Conservation (phyloP, 257 asterid genomes). For the Forsythia viridissima region DNA sequence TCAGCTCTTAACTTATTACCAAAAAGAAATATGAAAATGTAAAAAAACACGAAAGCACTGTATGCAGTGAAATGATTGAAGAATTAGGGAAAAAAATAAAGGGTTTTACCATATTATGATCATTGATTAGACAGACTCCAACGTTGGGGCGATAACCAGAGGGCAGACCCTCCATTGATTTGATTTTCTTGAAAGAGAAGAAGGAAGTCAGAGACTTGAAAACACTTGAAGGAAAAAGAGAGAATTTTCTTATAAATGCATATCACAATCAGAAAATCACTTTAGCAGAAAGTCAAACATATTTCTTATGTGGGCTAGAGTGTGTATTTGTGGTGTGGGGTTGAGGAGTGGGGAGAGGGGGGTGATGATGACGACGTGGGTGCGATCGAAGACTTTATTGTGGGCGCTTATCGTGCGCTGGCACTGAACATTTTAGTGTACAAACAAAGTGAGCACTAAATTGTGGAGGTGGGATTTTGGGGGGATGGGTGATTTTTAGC, state of each 20-base stretch:
- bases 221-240: neutral
- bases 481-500: neutral
- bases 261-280: slow-evolving; percentile 55
- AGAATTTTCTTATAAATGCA: slow-evolving; percentile 20
- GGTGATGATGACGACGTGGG: slow-evolving; percentile 45
- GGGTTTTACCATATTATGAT: slow-evolving; percentile 58
- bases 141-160: slow-evolving; percentile 98
- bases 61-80: neutral
- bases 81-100: neutral
- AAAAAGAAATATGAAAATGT: neutral
- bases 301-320: slow-evolving; percentile 41
- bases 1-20: slow-evolving; percentile 16
- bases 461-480: slow-evolving; percentile 9
- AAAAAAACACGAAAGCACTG: neutral
- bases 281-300: slow-evolving; percentile 57
- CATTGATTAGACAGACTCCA: slow-evolving; percentile 89
- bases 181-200: slow-evolving; percentile 7
- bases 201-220: slow-evolving; percentile 14
- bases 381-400: slow-evolving; percentile 18
- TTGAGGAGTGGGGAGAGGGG: slow-evolving; percentile 21
- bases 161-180: slow-evolving; percentile 93
- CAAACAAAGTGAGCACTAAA: neutral
- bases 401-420: slow-evolving; percentile 40
- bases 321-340: neutral
- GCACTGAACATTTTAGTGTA: slow-evolving; percentile 16